Evolutionary conservation across 2,329 filamentous ascomycete genomes (phyloP).

Genomic region (Sporothrix euskadiensis): DNA sequence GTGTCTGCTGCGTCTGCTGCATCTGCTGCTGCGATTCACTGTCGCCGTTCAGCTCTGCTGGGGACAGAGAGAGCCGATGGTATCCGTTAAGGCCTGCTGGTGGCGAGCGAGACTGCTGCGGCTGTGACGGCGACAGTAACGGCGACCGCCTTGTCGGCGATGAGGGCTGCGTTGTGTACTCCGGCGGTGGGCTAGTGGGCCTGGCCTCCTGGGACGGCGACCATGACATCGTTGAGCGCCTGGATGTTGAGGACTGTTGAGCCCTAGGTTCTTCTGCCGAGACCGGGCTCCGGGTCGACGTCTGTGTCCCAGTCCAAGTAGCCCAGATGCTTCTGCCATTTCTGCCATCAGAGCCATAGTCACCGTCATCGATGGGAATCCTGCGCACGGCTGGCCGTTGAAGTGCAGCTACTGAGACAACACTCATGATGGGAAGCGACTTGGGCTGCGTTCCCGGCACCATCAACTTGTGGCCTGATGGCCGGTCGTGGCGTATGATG

Average conservation of each 20-base stretch:
- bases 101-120: not conserved
- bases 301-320: not conserved
- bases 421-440: slow-evolving; percentile 54
- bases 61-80: too few species aligned
- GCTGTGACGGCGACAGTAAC: not conserved
- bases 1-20: not conserved
- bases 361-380: slow-evolving; percentile 8
- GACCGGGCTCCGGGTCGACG: not conserved
- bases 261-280: not conserved
- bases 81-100: not conserved
- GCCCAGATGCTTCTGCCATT: not conserved
- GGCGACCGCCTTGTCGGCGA: not conserved
- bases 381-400: slow-evolving; percentile 27
- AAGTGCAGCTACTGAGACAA: slow-evolving; percentile 62
- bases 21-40: not conserved
- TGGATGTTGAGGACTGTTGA: not conserved
- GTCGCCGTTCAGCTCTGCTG: not conserved
- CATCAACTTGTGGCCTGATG: slow-evolving; percentile 33
- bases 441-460: not conserved
- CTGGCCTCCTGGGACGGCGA: not conserved
- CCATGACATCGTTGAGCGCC: not conserved
- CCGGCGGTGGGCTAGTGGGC: not conserved
- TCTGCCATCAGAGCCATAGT: not conserved
- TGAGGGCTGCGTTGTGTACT: not conserved
- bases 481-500: slow-evolving; percentile 35